Base-by-base conservation (phyloP, 306 rosid species). In the Inga laurina region DNA sequence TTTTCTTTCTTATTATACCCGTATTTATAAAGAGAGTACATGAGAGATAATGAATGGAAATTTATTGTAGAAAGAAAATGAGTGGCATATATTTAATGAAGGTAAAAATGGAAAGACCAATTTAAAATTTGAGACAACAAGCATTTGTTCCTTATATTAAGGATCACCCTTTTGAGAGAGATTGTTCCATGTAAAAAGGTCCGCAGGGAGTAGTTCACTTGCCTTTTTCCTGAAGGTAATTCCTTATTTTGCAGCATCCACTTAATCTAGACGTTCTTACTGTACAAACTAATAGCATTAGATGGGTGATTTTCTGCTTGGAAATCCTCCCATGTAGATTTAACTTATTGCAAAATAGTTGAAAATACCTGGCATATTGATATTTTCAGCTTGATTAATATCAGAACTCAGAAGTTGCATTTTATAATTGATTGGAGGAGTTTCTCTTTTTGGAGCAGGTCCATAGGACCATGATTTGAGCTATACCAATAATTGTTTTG, bases 281-380 rank as follows among this genome's bases (percentile, higher is more conserved):
- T 3, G n/a, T 68, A 37, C 70, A 66, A 83, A 65, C 45, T 27
- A 19, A 52, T 52, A 52, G 19, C 7, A 52, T 52, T 52, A 71
- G 57, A 56, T 70, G 16, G 19, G 35, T 76, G 27, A 13, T 64
- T 30, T 64, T 11, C 39, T 64, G 41, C 70, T 24, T 66, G 79
- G 48, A 46, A 79, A 61, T 34, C 27, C 41, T 34, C 52, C 37
- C 68, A 52, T 51, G 41, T 76, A 24, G 19, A 64, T 76, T 75
- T 82, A 72, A 65, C 51, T 70, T 81, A 27, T 66, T 65, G 61
- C 48, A 52, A 74, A 65, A 57, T 35, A 57, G 10, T 76, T 83
- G 52, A 73, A 73, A 54, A 41, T 48, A 12, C 32, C 57, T 65
- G 7, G 76, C 56, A 65, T 56, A 73, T 65, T 76, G 52, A n/a